These are phyloP conservation scores for Scheffersomyces stambukii DNA, from an alignment of 1,139 yeast species.

Conservation along the genomic window DNA sequence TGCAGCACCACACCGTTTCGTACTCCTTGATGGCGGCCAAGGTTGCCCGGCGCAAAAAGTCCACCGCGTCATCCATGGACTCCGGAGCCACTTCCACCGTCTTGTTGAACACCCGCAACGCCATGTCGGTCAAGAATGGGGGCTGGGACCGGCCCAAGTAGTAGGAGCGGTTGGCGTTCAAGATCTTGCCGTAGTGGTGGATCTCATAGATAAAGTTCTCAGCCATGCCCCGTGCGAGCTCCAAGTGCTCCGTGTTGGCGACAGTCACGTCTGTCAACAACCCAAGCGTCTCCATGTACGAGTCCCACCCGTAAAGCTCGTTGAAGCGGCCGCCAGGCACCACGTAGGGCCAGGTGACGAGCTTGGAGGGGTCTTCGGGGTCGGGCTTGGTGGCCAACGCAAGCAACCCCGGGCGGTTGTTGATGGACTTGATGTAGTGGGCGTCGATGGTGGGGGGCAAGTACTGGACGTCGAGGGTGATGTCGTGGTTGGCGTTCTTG, in stretches of 20 bases:
- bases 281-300: slow-evolving; percentile 89
- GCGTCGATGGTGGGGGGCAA: slow-evolving; percentile 58
- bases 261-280: slow-evolving; percentile 59
- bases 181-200: slow-evolving; percentile 82
- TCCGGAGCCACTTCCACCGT: slow-evolving; percentile 44
- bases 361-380: slow-evolving; percentile 44
- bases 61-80: slow-evolving; percentile 36
- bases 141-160: slow-evolving; percentile 94
- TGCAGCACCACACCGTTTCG: slow-evolving; percentile 68
- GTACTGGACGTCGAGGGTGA: slow-evolving; percentile 70
- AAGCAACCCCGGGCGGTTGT: slow-evolving; percentile 79
- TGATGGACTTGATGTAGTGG: slow-evolving; percentile 72
- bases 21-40: slow-evolving; percentile 87
- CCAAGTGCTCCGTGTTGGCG: slow-evolving; percentile 38
- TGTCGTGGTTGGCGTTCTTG: slow-evolving; percentile 52
- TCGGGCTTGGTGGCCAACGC: slow-evolving; percentile 68
- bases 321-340: slow-evolving; percentile 98
- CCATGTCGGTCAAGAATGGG: slow-evolving; percentile 96
- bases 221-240: slow-evolving; percentile 83
- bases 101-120: slow-evolving; percentile 62
- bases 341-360: slow-evolving; percentile 77
- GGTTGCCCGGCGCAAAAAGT: slow-evolving; percentile 61
- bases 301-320: slow-evolving; percentile 97
- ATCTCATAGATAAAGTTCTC: slow-evolving; percentile 91
- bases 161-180: slow-evolving; percentile 92